Percentiles rank a stretch among this genome's conserved stretches.
Evolutionary conservation across 257 asterid species (phyloP).

Genomic region (Nicotiana tomentosiformis): DNA sequence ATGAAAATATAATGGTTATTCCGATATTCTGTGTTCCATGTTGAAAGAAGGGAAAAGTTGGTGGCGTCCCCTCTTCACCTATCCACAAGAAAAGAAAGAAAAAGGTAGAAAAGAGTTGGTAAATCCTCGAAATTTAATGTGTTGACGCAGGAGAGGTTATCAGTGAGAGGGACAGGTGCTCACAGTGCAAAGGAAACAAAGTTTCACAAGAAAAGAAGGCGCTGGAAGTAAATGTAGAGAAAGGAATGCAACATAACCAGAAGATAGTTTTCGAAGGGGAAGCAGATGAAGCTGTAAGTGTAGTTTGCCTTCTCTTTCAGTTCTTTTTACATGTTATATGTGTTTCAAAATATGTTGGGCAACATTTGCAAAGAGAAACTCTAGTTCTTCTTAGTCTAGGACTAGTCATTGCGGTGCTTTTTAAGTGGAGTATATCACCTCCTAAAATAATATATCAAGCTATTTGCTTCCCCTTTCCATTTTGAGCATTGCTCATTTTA

Average conservation of each 20-base stretch:
- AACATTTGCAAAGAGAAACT: too few relatives aligned
- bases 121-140: background rate
- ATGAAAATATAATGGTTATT: background rate
- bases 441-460: background rate
- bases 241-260: slow-evolving; percentile 37
- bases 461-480: background rate
- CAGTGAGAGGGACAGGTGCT: slow-evolving; percentile 31
- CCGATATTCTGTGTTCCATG: background rate
- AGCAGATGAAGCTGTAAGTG: slow-evolving; percentile 41
- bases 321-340: background rate
- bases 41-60: background rate
- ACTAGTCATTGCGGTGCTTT: background rate
- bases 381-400: too few relatives aligned
- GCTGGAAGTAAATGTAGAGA: slow-evolving; percentile 37
- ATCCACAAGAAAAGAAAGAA: background rate
- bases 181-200: slow-evolving; percentile 39
- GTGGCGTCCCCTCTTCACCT: background rate
- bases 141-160: slow-evolving; percentile 33
- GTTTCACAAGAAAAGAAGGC: slow-evolving; percentile 29
- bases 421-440: background rate
- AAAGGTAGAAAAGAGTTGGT: background rate
- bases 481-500: background rate
- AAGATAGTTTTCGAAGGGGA: slow-evolving; percentile 31
- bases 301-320: background rate
- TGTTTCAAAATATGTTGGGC: background rate